Conservation (phyloP, 2,329 filamentous ascomycete genomes). For the Epichloe sylvatica region DNA sequence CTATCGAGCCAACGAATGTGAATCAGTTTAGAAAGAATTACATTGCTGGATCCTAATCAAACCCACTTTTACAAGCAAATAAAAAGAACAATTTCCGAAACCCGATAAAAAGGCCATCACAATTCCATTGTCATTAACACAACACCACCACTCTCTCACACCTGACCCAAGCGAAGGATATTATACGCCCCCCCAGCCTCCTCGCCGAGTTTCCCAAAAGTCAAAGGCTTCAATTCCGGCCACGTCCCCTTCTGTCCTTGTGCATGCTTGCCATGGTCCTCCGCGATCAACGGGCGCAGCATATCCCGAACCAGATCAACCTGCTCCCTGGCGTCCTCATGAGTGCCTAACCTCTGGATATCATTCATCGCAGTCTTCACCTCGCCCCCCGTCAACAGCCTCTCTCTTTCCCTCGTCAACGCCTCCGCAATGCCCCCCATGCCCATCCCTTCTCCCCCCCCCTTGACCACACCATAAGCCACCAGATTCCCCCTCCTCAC, state of each 20-base stretch:
- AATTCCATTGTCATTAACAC: not conserved
- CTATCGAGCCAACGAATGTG: not conserved
- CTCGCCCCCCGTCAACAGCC: conserved; percentile 17
- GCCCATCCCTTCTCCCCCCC: not conserved
- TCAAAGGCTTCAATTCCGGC: conserved; percentile 9
- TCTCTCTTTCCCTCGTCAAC: conserved; percentile 14
- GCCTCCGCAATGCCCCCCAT: conserved; percentile 10
- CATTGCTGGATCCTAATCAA: not conserved
- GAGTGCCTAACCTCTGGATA: conserved; percentile 12
- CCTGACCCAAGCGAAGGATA: conserved; percentile 7
- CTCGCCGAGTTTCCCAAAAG: conserved; percentile 8
- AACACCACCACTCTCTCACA: not conserved
- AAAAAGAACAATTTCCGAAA: not conserved
- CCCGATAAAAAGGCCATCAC: not conserved
- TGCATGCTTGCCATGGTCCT: not conserved
- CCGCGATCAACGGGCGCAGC: conserved; percentile 12
- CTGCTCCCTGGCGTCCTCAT: conserved; percentile 10
- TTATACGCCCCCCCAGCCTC: conserved; percentile 2
- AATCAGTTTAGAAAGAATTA: not conserved
- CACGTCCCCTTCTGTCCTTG: not conserved
- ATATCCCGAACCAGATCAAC: conserved; percentile 13
- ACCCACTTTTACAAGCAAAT: not conserved
- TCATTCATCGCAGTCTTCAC: conserved; percentile 12
- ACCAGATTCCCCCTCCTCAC: conserved; percentile 25
- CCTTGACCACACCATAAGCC: conserved; percentile 13